These are phyloP conservation scores for Leccinellum albellum DNA, from an alignment of 768 basidiomycete genomes.

Conservation along the genomic window DNA sequence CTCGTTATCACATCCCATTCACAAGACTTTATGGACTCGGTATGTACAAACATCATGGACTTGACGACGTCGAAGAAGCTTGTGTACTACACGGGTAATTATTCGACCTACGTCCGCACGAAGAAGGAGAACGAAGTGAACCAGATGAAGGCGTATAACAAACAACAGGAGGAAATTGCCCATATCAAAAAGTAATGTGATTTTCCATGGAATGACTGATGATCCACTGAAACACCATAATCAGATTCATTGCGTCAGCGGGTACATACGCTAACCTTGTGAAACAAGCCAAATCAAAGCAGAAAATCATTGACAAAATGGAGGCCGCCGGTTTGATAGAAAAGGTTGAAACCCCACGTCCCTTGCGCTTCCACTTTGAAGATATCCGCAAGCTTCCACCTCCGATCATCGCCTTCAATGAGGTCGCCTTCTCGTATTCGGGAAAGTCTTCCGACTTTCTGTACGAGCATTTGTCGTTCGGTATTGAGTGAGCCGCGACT, in stretches of 20 bases:
- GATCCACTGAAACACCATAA: conserved; percentile 5
- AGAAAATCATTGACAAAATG: conserved; percentile 99
- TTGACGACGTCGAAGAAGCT: conserved; percentile 89
- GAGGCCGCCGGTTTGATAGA: conserved; percentile 97
- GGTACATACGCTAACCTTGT: conserved; percentile 99
- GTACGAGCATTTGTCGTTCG: conserved; percentile 87
- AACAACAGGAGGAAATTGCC: conserved; percentile 97
- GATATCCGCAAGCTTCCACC: conserved; percentile 91
- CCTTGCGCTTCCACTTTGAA: conserved; percentile 92
- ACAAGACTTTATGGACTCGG: conserved; percentile 98
- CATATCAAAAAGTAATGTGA: conserved; percentile 90
- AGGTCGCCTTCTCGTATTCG: conserved; percentile 94
- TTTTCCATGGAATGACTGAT: neutral
- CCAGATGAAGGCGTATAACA: conserved; percentile 98
- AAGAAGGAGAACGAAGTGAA: conserved; percentile 98
- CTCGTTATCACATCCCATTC: conserved; percentile 97
- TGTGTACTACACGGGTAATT: conserved; percentile 93
- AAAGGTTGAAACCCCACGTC: conserved; percentile 72
- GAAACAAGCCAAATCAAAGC: conserved; percentile 98
- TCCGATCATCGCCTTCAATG: conserved; percentile 94
- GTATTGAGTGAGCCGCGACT: conserved; percentile 78
- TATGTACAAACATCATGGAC: conserved; percentile 99
- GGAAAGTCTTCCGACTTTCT: conserved; percentile 85
- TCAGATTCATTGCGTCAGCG: conserved; percentile 95
- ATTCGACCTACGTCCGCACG: conserved; percentile 95